These are phyloP conservation scores for Boletus coccyginus DNA, from an alignment of 768 basidiomycete genomes.

Conservation along the genomic window DNA sequence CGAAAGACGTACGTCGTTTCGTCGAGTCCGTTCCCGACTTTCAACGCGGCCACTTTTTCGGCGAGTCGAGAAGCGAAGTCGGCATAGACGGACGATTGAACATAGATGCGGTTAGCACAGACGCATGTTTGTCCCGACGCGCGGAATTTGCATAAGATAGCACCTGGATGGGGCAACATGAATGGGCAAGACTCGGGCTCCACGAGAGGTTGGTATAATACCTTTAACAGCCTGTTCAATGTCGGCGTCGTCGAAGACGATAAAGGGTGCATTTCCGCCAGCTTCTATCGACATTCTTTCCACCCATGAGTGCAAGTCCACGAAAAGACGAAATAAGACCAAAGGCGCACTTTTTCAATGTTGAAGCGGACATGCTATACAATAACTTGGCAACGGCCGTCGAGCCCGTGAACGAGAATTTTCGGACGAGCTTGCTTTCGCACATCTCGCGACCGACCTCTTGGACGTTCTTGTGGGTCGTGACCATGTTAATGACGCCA, in stretches of 20 bases:
- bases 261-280: slow-evolving; percentile 94
- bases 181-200: background rate
- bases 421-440: slow-evolving; percentile 80
- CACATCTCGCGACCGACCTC: slow-evolving; percentile 96
- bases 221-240: slow-evolving; percentile 90
- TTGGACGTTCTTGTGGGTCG: slow-evolving; percentile 77
- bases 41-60: slow-evolving; percentile 78
- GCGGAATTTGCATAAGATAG: slow-evolving; percentile 78
- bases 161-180: slow-evolving; percentile 42
- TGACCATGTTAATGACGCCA: slow-evolving; percentile 93
- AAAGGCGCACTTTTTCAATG: slow-evolving; percentile 71
- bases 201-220: slow-evolving; percentile 15
- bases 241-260: slow-evolving; percentile 96
- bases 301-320: background rate
- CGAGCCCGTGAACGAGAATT: slow-evolving; percentile 91
- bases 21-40: slow-evolving; percentile 86
- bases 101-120: slow-evolving; percentile 89
- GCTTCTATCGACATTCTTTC: slow-evolving; percentile 73
- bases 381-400: slow-evolving; percentile 77
- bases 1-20: slow-evolving; percentile 59
- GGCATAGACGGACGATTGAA: slow-evolving; percentile 88
- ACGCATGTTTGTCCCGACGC: slow-evolving; percentile 80
- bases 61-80: slow-evolving; percentile 88
- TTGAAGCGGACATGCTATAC: slow-evolving; percentile 68
- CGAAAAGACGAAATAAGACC: background rate